Conservation (phyloP, 2,329 filamentous ascomycete species). For the Hypocreales sp. region DNA sequence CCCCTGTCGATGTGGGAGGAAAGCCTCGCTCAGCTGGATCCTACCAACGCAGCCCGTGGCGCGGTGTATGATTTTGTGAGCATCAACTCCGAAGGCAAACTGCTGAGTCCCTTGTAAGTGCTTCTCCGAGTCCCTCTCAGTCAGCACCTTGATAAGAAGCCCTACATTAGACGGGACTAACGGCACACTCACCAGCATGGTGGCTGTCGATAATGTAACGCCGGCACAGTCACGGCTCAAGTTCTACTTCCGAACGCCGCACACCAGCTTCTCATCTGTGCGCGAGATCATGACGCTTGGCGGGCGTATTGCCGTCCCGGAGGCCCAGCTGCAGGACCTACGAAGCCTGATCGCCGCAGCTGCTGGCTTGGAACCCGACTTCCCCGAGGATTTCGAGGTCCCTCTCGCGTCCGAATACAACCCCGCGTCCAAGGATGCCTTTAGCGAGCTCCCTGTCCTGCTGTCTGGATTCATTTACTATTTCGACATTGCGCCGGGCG, state of each 20-base stretch:
- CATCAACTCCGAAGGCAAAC: not conserved
- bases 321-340: not conserved
- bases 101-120: not conserved
- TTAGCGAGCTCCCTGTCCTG: no score
- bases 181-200: not conserved
- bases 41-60: not conserved
- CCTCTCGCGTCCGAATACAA: not conserved
- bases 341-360: not conserved
- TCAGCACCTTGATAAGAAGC: no score
- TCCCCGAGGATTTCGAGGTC: no score
- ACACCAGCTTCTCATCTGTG: not conserved
- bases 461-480: not conserved
- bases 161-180: no score
- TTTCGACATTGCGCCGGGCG: not conserved
- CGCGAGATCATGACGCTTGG: not conserved
- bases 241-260: not conserved
- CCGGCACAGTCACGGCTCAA: not conserved
- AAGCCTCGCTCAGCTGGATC: not conserved
- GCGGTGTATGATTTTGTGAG: not conserved
- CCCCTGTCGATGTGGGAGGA: not conserved
- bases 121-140: no score
- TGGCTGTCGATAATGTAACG: not conserved
- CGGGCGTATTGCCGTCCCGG: not conserved
- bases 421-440: not conserved
- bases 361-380: not conserved